phyloP scores from a whole-genome alignment of 1,139 yeast species.

The Geotrichum macrosporum region DNA sequence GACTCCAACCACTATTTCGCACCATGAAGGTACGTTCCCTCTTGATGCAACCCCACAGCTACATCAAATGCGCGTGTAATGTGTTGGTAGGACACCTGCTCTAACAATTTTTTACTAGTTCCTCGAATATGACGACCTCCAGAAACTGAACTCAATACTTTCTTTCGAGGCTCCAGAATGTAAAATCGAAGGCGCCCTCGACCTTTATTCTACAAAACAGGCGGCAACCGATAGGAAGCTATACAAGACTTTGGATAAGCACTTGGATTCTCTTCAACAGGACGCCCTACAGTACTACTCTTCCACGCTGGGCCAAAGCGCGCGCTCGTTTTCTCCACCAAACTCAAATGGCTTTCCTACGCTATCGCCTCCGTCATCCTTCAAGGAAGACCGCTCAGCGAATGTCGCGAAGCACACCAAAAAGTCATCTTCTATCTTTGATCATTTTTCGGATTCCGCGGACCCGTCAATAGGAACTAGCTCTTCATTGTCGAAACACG shows the following conservation, averaged over 20 bases:
- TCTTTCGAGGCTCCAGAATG: conserved; percentile 85
- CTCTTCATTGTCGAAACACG: conserved; percentile 1
- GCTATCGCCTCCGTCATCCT: conserved; percentile 17
- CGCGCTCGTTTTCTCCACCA: conserved; percentile 23
- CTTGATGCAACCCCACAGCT: no score
- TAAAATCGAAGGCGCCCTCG: conserved; percentile 88
- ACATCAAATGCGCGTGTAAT: no score
- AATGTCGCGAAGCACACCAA: conserved; percentile 11
- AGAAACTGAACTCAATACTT: conserved; percentile 78
- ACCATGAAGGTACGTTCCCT: conserved; percentile 6
- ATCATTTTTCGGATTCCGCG: no score
- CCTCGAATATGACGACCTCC: conserved; percentile 87
- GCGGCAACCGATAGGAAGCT: conserved; percentile 85
- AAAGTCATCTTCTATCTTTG: conserved; percentile 9
- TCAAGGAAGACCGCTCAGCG: conserved; percentile 11
- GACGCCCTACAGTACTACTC: conserved; percentile 24
- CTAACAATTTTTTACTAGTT: conserved; percentile 46
- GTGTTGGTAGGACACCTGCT: not conserved
- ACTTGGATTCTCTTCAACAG: conserved; percentile 37
- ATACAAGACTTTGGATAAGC: conserved; percentile 81
- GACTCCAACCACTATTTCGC: not conserved
- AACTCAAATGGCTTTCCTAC: conserved; percentile 2
- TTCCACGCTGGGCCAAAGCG: conserved; percentile 23
- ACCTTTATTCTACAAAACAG: conserved; percentile 88
- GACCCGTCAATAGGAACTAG: no score